Evolutionary conservation across 495 filamentous ascomycete species (phyloP).

Genomic region (Aspergillus haitiensis): DNA sequence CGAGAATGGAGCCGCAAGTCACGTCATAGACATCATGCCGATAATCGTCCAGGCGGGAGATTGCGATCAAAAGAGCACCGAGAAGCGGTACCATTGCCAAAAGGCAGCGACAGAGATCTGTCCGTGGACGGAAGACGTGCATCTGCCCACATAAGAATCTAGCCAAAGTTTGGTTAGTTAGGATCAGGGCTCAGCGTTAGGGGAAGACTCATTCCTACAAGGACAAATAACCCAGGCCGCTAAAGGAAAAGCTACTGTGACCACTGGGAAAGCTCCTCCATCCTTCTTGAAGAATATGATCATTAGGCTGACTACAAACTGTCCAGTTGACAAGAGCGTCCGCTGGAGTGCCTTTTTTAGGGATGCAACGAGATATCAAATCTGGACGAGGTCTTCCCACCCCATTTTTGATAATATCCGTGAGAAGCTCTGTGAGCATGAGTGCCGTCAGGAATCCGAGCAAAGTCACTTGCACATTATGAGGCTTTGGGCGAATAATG

Average conservation of each 20-base stretch:
- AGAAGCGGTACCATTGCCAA: slow-evolving; percentile 63
- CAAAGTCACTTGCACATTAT: slow-evolving; percentile 84
- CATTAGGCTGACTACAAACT: slow-evolving; percentile 76
- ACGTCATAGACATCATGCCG: slow-evolving; percentile 95
- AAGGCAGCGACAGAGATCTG: slow-evolving; percentile 67
- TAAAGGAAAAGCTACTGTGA: slow-evolving; percentile 83
- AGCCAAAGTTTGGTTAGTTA: not conserved
- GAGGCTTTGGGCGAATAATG: slow-evolving; percentile 56
- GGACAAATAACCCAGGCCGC: slow-evolving; percentile 78
- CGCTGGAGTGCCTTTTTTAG: slow-evolving; percentile 59
- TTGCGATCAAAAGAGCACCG: slow-evolving; percentile 82
- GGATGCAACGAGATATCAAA: slow-evolving; percentile 83
- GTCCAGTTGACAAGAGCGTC: slow-evolving; percentile 69
- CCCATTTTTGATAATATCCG: slow-evolving; percentile 88
- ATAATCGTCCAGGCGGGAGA: slow-evolving; percentile 92
- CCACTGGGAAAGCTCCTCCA: slow-evolving; percentile 93
- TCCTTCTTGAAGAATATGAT: slow-evolving; percentile 83
- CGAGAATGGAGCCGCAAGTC: slow-evolving; percentile 69
- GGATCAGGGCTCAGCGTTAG: not conserved
- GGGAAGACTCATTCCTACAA: slow-evolving; percentile 42
- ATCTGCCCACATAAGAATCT: slow-evolving; percentile 77
- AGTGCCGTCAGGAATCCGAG: slow-evolving; percentile 77
- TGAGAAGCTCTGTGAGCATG: slow-evolving; percentile 76
- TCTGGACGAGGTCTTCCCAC: slow-evolving; percentile 91
- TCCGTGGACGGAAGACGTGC: slow-evolving; percentile 71